Percentiles rank a stretch among this genome's conserved stretches.
Evolutionary conservation across 352 stramenopile species (phyloP).

Genomic region (Phytophthora tubulina): DNA sequence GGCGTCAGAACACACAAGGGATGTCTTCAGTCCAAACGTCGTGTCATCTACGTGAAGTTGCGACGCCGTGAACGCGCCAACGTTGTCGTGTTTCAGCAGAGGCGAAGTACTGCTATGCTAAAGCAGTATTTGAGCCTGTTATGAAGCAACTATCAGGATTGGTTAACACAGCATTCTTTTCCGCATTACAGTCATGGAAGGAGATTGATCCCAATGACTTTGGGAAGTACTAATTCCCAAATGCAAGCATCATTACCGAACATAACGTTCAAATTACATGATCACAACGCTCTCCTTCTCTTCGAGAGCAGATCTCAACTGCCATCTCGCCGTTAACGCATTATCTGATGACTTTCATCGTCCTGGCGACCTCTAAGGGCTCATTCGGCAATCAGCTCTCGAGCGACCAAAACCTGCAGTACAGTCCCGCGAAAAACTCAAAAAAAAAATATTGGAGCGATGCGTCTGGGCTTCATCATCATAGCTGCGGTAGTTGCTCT

Average conservation of each 20-base stretch:
- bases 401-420: no score
- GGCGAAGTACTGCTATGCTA: constrained; percentile 15
- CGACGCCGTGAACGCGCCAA: constrained; percentile 4
- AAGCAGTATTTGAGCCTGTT: neutral
- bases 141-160: neutral
- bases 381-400: neutral
- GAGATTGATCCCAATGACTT: neutral
- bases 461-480: neutral
- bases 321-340: neutral
- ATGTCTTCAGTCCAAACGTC: neutral
- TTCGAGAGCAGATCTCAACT: neutral
- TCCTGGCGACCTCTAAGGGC: neutral
- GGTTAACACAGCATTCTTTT: constrained; percentile 1
- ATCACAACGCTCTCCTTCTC: no score
- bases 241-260: no score
- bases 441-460: neutral
- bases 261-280: no score
- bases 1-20: neutral
- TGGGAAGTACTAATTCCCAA: no score
- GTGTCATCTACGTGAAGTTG: constrained; percentile 6
- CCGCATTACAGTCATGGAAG: neutral
- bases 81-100: constrained; percentile 9
- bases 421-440: neutral
- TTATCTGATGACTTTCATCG: neutral
- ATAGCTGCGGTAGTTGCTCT: neutral